Base-by-base conservation (phyloP, 352 stramenopile species). In the Globisporangium polare region DNA sequence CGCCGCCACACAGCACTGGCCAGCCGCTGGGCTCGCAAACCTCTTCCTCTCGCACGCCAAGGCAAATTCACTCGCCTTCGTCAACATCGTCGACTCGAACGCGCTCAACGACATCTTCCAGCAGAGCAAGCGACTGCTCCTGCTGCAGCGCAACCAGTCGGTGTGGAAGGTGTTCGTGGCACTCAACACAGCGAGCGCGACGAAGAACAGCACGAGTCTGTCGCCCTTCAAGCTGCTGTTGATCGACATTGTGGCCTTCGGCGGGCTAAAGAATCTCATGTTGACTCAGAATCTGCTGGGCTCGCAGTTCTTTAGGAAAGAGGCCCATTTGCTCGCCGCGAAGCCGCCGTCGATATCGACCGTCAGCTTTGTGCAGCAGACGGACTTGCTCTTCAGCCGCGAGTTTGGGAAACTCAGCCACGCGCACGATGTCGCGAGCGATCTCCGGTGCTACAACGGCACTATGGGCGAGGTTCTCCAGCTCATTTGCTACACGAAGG, bases 171-270 rank as follows among this genome's bases (percentile, higher is more conserved):
- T 60, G 9, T 65, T 65, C 17, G 17, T 22, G 27, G 27, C 37
- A 15, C 8, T 31, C 35, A 26, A 45, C 51, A 43, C 31, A 1
- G 51, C 29, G 10, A 57, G 51, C n/a, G 9, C 5, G 15, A 59
- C 37, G 6, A 59, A 37, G 37, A 59, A 49, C 37, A 59, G 53
- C 53, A 51, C 60, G 18, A 47, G 49, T 2, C 24, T 49, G 12
- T 80, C 75, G 0, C 73, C 73, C 13, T 84, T 84, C 49, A 57
- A 63, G 12, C 53, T 79, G 7, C 27, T 80, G 6, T 17, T 80
- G 1, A 49, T 67, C 24, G 71, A 82, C 22, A 65, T 82, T 10
- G 42, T 71, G 13, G 15, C 51, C 1, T n/a, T 70, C 43, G 63
- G 50, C 9, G 62, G 57, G 24, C 62, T 27, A 24, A 68, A 66